phyloP scores from a whole-genome alignment of 441 rosid genomes.

The Erodium chrysanthum region DNA sequence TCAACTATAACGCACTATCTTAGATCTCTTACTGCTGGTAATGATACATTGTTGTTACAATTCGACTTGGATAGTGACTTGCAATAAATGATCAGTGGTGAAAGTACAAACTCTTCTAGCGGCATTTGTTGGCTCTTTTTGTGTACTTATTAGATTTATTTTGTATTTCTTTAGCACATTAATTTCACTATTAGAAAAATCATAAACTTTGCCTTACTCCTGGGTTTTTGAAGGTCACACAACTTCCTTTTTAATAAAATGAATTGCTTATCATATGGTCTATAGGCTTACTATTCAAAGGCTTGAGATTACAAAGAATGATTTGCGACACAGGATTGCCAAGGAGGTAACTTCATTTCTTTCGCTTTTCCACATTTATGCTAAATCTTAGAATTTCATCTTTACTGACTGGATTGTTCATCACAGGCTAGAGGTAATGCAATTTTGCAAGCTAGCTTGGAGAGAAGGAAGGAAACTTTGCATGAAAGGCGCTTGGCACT shows the following conservation, averaged over 20 bases:
- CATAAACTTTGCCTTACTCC: no score
- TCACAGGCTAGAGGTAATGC: conserved; percentile 94
- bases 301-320: conserved; percentile 89
- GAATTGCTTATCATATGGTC: conserved; percentile 4
- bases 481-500: conserved; percentile 96
- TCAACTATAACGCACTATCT: background rate
- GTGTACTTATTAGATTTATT: no score
- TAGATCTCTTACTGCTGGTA: no score
- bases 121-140: no score
- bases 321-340: conserved; percentile 81
- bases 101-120: no score
- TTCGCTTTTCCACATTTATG: conserved; percentile 11
- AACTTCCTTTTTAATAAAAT: background rate
- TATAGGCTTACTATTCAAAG: conserved; percentile 89
- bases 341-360: conserved; percentile 58
- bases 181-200: no score
- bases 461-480: conserved; percentile 94
- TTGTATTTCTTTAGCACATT: no score
- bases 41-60: no score
- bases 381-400: conserved; percentile 11
- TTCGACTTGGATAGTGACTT: no score
- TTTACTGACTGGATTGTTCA: conserved; percentile 21
- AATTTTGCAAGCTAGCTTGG: conserved; percentile 91
- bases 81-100: no score
- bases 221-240: no score